These are phyloP conservation scores for Scytalidium sp. DNA, from an alignment of 2,329 filamentous ascomycete genomes.

Conservation along the genomic window DNA sequence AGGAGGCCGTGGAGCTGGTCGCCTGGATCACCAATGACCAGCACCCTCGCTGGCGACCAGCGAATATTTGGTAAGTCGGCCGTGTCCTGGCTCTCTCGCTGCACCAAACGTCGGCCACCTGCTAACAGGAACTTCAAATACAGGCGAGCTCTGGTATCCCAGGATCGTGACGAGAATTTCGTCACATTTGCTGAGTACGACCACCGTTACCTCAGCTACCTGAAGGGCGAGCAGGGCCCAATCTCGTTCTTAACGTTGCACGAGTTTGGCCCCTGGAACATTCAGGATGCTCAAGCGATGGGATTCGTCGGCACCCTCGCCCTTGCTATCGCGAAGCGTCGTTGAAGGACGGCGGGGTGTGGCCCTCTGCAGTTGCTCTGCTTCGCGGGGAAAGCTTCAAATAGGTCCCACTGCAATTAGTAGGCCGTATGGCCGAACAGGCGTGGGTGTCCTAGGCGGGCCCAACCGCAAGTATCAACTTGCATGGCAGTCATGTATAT, in stretches of 20 bases:
- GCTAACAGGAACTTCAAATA: too few species aligned
- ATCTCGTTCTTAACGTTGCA: too few species aligned
- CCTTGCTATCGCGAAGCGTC: background rate
- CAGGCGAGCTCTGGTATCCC: constrained; percentile 12
- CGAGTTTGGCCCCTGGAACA: too few species aligned
- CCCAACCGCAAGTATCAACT: background rate
- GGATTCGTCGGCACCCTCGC: background rate
- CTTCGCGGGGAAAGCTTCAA: background rate
- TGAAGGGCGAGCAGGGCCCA: background rate
- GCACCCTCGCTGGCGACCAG: too few species aligned
- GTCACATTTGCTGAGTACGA: constrained; percentile 11
- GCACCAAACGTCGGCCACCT: too few species aligned
- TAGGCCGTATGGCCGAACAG: background rate
- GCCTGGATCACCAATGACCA: too few species aligned
- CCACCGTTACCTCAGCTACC: constrained; percentile 9
- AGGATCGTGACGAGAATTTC: constrained; percentile 11
- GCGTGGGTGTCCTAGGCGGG: background rate
- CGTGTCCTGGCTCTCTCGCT: too few species aligned
- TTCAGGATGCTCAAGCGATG: too few species aligned
- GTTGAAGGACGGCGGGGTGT: background rate
- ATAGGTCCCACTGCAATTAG: background rate
- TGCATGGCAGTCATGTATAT: background rate
- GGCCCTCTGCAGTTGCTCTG: background rate
- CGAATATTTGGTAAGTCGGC: too few species aligned
- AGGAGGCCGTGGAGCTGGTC: too few species aligned